Conservation (phyloP, 2,329 filamentous ascomycete genomes). For the Cladorrhinum sp. region DNA sequence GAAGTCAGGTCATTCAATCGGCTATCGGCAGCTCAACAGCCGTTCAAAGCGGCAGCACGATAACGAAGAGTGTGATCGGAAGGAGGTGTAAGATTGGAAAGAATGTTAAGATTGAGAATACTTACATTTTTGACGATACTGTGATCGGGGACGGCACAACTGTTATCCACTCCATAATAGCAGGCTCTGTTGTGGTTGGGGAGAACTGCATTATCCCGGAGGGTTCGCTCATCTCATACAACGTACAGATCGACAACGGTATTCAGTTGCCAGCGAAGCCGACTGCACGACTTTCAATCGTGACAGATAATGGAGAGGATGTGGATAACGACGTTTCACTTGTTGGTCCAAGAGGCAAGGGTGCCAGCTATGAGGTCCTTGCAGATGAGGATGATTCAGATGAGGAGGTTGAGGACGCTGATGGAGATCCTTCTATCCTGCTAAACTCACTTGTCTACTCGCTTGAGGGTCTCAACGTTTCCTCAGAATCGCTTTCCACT, state of each 20-base stretch:
- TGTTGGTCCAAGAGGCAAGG: constrained; percentile 51
- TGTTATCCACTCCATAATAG: constrained; percentile 72
- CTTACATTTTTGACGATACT: constrained; percentile 85
- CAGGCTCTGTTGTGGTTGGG: constrained; percentile 68
- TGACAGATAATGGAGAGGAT: constrained; percentile 38
- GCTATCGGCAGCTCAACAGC: constrained; percentile 74
- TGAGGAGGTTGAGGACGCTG: constrained; percentile 43
- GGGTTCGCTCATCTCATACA: constrained; percentile 77
- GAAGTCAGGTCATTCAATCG: constrained; percentile 67
- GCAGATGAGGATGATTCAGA: constrained; percentile 50
- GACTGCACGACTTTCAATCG: constrained; percentile 37
- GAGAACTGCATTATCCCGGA: constrained; percentile 65
- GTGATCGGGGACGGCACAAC: constrained; percentile 71
- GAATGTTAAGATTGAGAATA: constrained; percentile 74
- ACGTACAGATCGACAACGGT: constrained; percentile 67
- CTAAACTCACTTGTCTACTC: constrained; percentile 56
- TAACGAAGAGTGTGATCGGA: constrained; percentile 78
- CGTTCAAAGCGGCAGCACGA: constrained; percentile 67
- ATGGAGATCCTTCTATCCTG: constrained; percentile 47
- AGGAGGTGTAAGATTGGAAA: constrained; percentile 81
- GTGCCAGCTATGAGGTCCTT: constrained; percentile 48
- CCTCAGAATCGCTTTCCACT: constrained; percentile 55
- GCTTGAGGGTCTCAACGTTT: constrained; percentile 51
- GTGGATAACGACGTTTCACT: constrained; percentile 42
- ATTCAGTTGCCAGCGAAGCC: constrained; percentile 42